phyloP scores from a whole-genome alignment of 371 early-diverging fungal species.

The Rhizomucor pusillus region DNA sequence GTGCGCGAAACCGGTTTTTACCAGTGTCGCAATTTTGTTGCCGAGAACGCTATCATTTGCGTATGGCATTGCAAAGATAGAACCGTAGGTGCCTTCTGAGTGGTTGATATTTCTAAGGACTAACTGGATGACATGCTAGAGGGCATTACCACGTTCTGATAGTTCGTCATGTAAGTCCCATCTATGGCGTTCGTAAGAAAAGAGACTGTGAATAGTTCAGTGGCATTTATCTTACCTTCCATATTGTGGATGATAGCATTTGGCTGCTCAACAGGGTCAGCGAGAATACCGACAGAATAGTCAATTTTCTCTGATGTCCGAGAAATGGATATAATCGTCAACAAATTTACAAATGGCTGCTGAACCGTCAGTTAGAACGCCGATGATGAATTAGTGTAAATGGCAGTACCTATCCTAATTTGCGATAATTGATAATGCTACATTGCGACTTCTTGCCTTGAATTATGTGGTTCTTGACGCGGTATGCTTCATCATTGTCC shows the following conservation, averaged over 20 bases:
- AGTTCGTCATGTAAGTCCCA: slow-evolving; percentile 37
- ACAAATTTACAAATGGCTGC: slow-evolving; percentile 71
- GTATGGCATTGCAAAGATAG: neutral
- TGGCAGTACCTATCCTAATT: slow-evolving; percentile 51
- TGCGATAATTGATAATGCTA: slow-evolving; percentile 65
- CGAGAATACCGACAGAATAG: slow-evolving; percentile 72
- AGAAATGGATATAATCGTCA: slow-evolving; percentile 66
- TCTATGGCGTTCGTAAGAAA: neutral
- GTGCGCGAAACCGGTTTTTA: slow-evolving; percentile 20
- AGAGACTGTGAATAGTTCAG: slow-evolving; percentile 4
- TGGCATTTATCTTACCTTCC: slow-evolving; percentile 24
- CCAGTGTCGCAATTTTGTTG: no score
- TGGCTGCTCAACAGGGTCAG: slow-evolving; percentile 70
- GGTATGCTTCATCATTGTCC: slow-evolving; percentile 57
- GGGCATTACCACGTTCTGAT: slow-evolving; percentile 35
- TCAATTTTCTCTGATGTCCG: slow-evolving; percentile 43
- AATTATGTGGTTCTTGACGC: slow-evolving; percentile 50
- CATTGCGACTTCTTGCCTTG: slow-evolving; percentile 63
- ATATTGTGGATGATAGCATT: slow-evolving; percentile 62
- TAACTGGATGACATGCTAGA: slow-evolving; percentile 16
- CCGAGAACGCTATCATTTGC: no score
- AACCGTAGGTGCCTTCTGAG: neutral
- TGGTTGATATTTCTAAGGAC: neutral
- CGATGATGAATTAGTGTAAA: neutral
- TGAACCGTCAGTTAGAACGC: slow-evolving; percentile 3